phyloP scores from a whole-genome alignment of 2,329 filamentous ascomycete genomes.

The Emmonsiellopsis sp. region DNA sequence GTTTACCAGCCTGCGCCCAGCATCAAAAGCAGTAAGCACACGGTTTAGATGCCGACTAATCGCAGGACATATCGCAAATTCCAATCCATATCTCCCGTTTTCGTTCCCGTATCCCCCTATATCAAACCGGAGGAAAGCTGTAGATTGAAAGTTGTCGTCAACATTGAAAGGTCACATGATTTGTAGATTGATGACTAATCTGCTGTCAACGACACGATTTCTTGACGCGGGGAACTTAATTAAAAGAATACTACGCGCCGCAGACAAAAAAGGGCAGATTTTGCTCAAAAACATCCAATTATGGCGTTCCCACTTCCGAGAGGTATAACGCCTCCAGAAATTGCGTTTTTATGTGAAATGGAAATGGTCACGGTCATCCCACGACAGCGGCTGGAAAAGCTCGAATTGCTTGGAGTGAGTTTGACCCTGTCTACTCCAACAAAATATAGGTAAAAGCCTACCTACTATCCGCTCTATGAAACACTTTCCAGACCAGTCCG shows the following conservation, averaged over 20 bases:
- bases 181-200: background rate
- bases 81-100: no score
- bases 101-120: no score
- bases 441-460: constrained; percentile 3
- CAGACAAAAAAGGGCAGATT: background rate
- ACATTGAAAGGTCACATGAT: background rate
- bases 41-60: no score
- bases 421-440: constrained; percentile 5
- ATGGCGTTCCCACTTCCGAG: constrained; percentile 56
- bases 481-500: background rate
- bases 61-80: no score
- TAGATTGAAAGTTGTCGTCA: no score
- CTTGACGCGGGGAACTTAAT: background rate
- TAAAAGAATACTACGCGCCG: background rate
- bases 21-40: no score
- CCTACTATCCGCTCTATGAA: constrained; percentile 1
- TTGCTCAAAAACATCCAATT: constrained; percentile 5
- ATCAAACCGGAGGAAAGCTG: no score
- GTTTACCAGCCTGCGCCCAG: no score
- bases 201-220: background rate
- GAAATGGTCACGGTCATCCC: constrained; percentile 89
- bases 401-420: constrained; percentile 77
- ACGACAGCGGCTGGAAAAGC: constrained; percentile 76
- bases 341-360: constrained; percentile 95
- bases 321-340: constrained; percentile 74